Base-by-base conservation (phyloP, 2,329 filamentous ascomycete genomes). In the Botryotinia narcissicola region DNA sequence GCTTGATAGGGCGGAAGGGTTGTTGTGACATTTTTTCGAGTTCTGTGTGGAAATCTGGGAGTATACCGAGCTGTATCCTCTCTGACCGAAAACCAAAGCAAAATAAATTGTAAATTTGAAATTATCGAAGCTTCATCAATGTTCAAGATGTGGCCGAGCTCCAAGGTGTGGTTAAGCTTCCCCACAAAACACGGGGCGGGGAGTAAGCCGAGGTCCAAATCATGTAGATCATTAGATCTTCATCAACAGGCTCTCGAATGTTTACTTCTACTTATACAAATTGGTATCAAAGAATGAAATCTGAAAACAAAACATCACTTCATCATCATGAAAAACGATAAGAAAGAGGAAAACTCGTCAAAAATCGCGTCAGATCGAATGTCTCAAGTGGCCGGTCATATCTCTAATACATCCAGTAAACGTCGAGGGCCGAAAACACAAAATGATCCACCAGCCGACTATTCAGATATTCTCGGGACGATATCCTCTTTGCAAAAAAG, bases 391-490 rank as follows among this genome's bases (percentile, higher is more conserved):
- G 75, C 76, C 74, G 78, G 73, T 60, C 81, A 74, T 78, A 77
- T 79, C 74, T 76, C 66, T 61, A 37, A 40, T 4, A 76, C 71
- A 80, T 59, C 79, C 80, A 74, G 79, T 80, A 76, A 80, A 51
- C 75, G 74, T 70, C 72, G 73, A 66, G 44, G 73, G 69, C 42
- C 80, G 60, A 82, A 81, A 72, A 79, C 77, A 12, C 79, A 81
- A 51, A 79, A 82, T 51, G 83, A 83, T 14, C 83, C 89, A 0
- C 89, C 89, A 40, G 84, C 87, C 68, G 88, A 91, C 80, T 89
- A 90, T 80, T 87, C 86, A 48, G 89, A 91, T 76, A 85, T 91
- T 25, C 85, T 90, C 0, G 82, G 81, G n/a, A 87, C 90, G 76
- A 83, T 91, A n/a, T 76, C 81, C 8, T 83, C 83, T 0, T 83